phyloP scores from a whole-genome alignment of 2,329 filamentous ascomycete species.

The Penicillium psychrosexuale region DNA sequence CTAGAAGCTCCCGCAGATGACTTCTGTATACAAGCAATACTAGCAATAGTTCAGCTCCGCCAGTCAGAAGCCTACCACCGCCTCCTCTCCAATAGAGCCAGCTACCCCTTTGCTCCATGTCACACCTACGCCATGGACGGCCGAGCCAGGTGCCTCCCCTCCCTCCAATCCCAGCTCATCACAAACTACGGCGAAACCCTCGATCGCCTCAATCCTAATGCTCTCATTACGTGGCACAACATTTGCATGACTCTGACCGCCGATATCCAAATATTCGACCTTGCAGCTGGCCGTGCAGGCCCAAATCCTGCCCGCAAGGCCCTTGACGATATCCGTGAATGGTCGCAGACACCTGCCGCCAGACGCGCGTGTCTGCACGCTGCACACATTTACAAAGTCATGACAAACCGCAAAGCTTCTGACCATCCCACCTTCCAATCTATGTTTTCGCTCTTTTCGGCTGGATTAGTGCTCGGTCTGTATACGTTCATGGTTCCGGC shows the following conservation, averaged over 20 bases:
- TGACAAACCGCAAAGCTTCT: conserved; percentile 52
- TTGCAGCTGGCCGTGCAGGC: conserved; percentile 51
- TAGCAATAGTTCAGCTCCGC: conserved; percentile 43
- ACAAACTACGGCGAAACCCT: conserved; percentile 43
- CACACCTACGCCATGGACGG: conserved; percentile 49
- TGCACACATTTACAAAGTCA: conserved; percentile 51
- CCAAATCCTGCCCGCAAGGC: conserved; percentile 48
- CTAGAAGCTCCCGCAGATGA: conserved; percentile 35
- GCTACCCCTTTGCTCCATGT: conserved; percentile 43
- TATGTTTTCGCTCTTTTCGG: conserved; percentile 50
- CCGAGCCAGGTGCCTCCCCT: conserved; percentile 42
- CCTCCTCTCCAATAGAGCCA: conserved; percentile 39
- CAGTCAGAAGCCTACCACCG: conserved; percentile 45
- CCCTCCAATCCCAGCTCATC: conserved; percentile 32
- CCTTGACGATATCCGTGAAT: conserved; percentile 50
- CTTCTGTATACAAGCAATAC: conserved; percentile 37
- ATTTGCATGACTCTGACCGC: conserved; percentile 53
- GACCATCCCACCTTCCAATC: conserved; percentile 53
- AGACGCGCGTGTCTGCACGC: conserved; percentile 52
- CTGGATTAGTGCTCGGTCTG: conserved; percentile 51
- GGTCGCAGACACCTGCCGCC: conserved; percentile 52
- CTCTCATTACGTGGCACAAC: conserved; percentile 52
- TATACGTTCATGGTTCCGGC: conserved; percentile 51
- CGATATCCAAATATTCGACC: conserved; percentile 53
- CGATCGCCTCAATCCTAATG: conserved; percentile 48